phyloP scores from a whole-genome alignment of 148 eudicot species.

The Vaccinium macrocarpon region DNA sequence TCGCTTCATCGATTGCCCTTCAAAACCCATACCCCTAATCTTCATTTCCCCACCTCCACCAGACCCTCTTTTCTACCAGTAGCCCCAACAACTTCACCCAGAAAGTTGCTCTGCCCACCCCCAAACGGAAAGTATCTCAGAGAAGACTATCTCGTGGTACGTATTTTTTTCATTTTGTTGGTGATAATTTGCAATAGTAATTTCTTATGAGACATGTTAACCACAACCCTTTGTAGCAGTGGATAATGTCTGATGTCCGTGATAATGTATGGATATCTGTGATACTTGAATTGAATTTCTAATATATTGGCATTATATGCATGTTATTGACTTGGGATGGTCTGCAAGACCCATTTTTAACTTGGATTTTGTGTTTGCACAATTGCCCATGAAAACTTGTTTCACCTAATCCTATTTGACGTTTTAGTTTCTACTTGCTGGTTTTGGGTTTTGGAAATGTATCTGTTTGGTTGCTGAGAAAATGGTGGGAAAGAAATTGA shows the following conservation, averaged over 20 bases:
- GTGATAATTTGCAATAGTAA: neutral
- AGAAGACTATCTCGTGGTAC: conserved; percentile 92
- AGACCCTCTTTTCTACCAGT: conserved; percentile 23
- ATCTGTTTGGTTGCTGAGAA: neutral
- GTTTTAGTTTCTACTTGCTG: neutral
- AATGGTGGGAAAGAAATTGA: neutral
- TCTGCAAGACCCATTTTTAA: neutral
- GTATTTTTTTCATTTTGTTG: neutral
- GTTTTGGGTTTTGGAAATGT: neutral
- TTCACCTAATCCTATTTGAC: neutral
- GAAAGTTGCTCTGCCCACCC: conserved; percentile 54
- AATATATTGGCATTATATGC: no score
- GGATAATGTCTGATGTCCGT: no score
- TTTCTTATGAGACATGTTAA: neutral
- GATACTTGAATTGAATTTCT: no score
- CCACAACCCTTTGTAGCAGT: no score
- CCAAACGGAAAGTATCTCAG: conserved; percentile 63
- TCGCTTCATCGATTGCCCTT: conserved; percentile 12
- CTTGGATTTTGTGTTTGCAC: neutral
- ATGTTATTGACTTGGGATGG: no score
- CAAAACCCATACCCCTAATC: conserved; percentile 18
- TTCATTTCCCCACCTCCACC: conserved; percentile 23
- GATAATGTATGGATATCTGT: no score
- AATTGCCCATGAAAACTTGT: conserved; percentile 4
- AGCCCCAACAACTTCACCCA: conserved; percentile 22